phyloP scores from a whole-genome alignment of 2,329 filamentous ascomycete species.

The Cordyceps javanica region DNA sequence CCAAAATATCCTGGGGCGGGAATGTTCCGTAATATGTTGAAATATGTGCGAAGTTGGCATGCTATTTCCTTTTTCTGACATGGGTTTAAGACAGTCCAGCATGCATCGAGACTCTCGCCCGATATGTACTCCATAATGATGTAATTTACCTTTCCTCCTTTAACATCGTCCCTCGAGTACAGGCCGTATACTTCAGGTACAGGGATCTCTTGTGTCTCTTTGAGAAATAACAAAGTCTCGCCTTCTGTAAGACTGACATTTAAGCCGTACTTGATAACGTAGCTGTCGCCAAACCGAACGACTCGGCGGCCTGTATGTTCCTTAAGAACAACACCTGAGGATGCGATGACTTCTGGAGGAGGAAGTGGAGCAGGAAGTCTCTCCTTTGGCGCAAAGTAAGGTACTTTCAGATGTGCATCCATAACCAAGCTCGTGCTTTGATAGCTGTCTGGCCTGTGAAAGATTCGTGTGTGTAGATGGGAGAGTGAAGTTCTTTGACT shows the following conservation, averaged over 20 bases:
- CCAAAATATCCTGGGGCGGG: constrained; percentile 17
- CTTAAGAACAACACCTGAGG: constrained; percentile 1
- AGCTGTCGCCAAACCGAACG: constrained; percentile 9
- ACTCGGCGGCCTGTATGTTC: constrained; percentile 9
- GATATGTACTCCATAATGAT: constrained; percentile 18
- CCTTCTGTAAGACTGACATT: constrained; percentile 13
- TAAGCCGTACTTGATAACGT: constrained; percentile 12
- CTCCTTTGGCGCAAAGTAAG: neutral
- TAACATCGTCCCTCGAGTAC: neutral
- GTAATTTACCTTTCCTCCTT: constrained; percentile 12
- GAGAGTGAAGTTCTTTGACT: neutral
- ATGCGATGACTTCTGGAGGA: constrained; percentile 1
- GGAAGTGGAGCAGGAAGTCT: neutral
- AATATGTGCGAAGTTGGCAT: neutral
- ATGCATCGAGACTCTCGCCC: constrained; percentile 13
- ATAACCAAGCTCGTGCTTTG: neutral
- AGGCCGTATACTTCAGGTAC: constrained; percentile 12
- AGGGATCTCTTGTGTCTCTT: neutral
- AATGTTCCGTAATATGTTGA: neutral
- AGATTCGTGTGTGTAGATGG: neutral
- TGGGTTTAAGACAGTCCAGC: constrained; percentile 3
- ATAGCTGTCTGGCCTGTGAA: neutral
- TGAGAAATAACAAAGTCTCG: constrained; percentile 12
- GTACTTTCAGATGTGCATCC: neutral
- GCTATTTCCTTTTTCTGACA: constrained; percentile 10